Percentiles rank a stretch among this genome's conserved stretches.
Conservation (phyloP, 345 rosid species). For the Sonneratia caseolaris region DNA sequence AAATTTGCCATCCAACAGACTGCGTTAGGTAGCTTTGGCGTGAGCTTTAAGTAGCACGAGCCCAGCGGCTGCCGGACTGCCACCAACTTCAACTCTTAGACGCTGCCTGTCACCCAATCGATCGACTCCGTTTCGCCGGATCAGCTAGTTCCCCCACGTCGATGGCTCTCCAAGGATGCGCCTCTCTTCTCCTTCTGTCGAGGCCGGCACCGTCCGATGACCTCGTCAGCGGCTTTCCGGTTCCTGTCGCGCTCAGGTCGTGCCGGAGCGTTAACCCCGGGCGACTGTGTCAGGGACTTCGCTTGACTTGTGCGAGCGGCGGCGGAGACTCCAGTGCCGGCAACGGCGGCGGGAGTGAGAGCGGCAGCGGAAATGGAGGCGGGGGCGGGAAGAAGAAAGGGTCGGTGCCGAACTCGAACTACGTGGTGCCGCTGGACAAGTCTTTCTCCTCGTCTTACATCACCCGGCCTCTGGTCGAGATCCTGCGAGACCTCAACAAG, state of each 20-base stretch:
- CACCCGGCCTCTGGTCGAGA: conserved; percentile 86
- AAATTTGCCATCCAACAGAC: no score
- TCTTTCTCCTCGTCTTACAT: conserved; percentile 57
- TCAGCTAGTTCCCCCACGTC: neutral
- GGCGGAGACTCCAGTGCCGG: conserved; percentile 6
- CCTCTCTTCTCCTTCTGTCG: conserved; percentile 7
- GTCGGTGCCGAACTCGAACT: conserved; percentile 68
- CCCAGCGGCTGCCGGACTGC: no score
- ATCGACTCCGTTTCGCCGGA: neutral
- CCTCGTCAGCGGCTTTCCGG: conserved; percentile 4
- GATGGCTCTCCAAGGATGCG: conserved; percentile 10
- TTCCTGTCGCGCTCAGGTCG: neutral
- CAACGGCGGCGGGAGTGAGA: conserved; percentile 21
- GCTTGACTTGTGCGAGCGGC: neutral
- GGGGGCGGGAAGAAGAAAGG: conserved; percentile 38
- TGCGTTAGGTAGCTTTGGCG: no score
- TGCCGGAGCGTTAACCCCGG: neutral
- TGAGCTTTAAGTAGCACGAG: no score
- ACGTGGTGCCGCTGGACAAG: conserved; percentile 84
- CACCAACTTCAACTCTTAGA: no score
- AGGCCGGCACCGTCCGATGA: conserved; percentile 3
- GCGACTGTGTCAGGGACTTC: neutral
- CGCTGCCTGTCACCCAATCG: no score
- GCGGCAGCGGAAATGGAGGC: conserved; percentile 14
- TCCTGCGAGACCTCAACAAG: conserved; percentile 65